Evolutionary conservation across 2,329 filamentous ascomycete species (phyloP), one percentile per base, ranked within the genome.

Genomic region (Madurella fahalii): DNA sequence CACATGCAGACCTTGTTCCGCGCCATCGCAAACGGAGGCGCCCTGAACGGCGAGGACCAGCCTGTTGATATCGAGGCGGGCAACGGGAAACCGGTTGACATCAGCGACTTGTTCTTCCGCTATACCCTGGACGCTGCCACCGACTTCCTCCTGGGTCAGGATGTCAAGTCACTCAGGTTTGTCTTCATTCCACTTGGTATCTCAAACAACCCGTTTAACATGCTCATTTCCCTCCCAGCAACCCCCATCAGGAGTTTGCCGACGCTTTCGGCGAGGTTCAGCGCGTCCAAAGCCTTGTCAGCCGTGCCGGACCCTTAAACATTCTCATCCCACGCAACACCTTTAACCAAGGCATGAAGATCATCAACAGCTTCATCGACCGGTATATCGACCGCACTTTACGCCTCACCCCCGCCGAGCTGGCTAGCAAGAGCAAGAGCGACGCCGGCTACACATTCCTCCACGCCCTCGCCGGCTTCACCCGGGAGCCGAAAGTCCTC

Each of bases 121-220:
- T 87, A 86, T 65, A 92, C 90, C 0, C 78, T 96, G 30, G 92
- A 96, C 70, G 85, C 89, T 8, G 84, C 89, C 2, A 96, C 91
- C 0, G 88, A 95, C 63, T 96, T 96, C 67, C 74, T 96, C 30
- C 81, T 96, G 2, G 92, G 92, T 3, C 77, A 84, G 57, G 87
- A 87, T 58, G 86, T 92, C 17, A 82, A 81, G 64, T 81, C 78
- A 31, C 70, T 84, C n/a, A 76, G 74, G 78, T 81, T 64, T 65
- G 71, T 46, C 34, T 32, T 32, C 3, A 7, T 32, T n/a, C 34
- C 16, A 12, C 5, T 25, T 20, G 9, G 1, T 16, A 20, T 42
- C 9, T 37, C 1, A 0, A 31, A 9, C 16, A 37, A 30, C 16
- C 31, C 1, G 20, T 50, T 25, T 62, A 13, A 54, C 39, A 51